phyloP scores from a whole-genome alignment of 1,284 basidiomycete species.

The Boletus smithii region DNA sequence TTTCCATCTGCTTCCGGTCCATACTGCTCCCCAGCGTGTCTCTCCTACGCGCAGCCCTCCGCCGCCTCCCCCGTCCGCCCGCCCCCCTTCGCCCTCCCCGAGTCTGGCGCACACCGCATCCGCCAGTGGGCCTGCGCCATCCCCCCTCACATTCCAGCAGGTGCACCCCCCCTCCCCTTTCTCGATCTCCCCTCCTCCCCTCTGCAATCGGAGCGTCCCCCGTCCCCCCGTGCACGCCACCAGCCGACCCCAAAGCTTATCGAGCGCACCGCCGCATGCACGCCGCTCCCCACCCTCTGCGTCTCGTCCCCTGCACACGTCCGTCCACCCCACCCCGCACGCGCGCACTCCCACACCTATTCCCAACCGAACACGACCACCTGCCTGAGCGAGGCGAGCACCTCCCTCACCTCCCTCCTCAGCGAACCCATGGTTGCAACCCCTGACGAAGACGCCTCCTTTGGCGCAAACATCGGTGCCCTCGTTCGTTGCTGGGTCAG shows the following conservation, averaged over 20 bases:
- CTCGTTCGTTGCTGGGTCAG: conserved; percentile 33
- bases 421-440: conserved; percentile 33
- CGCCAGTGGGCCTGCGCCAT: conserved; percentile 32
- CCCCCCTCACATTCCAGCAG: conserved; percentile 31
- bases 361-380: conserved; percentile 18
- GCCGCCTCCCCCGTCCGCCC: conserved; percentile 12
- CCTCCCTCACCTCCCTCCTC: conserved; percentile 34
- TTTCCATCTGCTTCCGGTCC: conserved; percentile 27
- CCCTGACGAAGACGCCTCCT: conserved; percentile 30
- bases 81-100: not conserved
- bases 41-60: conserved; percentile 30
- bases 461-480: conserved; percentile 29
- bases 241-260: conserved; percentile 34
- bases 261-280: conserved; percentile 31
- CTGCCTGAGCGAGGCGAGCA: conserved; percentile 32
- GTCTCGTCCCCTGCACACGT: conserved; percentile 25
- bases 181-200: conserved; percentile 14
- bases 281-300: conserved; percentile 30
- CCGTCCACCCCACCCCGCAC: conserved; percentile 21
- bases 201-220: conserved; percentile 12
- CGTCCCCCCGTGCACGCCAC: conserved; percentile 20
- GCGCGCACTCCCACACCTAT: conserved; percentile 20
- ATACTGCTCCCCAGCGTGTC: conserved; percentile 58
- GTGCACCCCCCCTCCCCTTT: conserved; percentile 29
- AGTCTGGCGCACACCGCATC: conserved; percentile 18